phyloP scores from a whole-genome alignment of 169 alveolate genomes.

The Plasmodium fragile region DNA sequence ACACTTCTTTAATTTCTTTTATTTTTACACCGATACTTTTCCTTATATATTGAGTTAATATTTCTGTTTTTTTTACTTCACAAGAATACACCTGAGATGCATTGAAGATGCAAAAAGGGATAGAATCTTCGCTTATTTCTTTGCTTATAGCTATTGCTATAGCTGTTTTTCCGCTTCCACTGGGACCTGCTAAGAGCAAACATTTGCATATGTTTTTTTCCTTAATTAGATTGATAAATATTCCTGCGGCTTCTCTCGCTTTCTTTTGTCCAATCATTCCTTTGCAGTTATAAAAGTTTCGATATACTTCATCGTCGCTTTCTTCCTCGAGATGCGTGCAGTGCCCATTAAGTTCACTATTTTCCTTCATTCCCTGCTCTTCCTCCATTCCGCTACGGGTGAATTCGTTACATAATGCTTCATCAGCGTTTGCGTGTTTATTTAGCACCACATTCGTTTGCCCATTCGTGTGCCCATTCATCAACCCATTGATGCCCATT shows the following conservation, averaged over 20 bases:
- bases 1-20: conserved; percentile 97
- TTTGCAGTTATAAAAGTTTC: conserved; percentile 58
- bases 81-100: conserved; percentile 78
- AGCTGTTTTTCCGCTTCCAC: conserved; percentile 99
- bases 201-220: conserved; percentile 94
- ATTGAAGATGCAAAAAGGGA: conserved; percentile 75
- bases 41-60: conserved; percentile 83
- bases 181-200: conserved; percentile 94
- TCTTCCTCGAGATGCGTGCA: neutral
- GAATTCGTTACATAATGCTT: neutral
- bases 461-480: neutral
- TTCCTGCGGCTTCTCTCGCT: conserved; percentile 99
- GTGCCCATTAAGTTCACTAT: neutral
- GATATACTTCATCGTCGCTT: conserved; percentile 24
- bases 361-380: neutral
- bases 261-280: conserved; percentile 99
- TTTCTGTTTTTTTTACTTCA: conserved; percentile 77
- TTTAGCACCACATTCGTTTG: neutral
- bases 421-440: neutral
- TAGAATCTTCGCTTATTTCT: conserved; percentile 94
- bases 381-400: neutral
- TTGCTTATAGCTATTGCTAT: conserved; percentile 99
- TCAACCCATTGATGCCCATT: neutral
- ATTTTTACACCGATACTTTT: conserved; percentile 98
- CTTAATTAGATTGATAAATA: conserved; percentile 97